Percentiles rank a stretch among this genome's conserved stretches.
These are phyloP conservation scores for Pythium pectinolyticum DNA, from an alignment of 352 stramenopile genomes.

Conservation along the genomic window DNA sequence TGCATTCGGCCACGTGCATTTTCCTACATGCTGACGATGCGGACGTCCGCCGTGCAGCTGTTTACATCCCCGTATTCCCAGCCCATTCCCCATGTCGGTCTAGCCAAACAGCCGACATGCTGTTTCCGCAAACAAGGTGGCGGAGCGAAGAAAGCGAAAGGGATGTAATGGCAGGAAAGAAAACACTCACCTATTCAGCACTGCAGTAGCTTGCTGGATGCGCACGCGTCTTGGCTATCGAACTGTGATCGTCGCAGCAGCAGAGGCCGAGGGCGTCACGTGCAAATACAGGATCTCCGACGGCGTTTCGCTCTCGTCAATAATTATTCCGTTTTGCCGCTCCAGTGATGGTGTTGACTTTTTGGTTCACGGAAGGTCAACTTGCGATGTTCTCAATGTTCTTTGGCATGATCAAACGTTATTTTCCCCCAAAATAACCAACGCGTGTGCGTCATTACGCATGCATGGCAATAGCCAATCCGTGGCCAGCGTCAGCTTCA, in stretches of 20 bases:
- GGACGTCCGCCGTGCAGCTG: constrained; percentile 1
- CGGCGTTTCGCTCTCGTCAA: not conserved
- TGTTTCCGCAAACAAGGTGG: constrained; percentile 8
- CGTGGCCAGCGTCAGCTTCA: not conserved
- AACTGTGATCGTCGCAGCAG: not conserved
- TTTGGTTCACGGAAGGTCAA: not conserved
- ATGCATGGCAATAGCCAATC: constrained; percentile 11
- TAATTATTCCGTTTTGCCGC: not conserved
- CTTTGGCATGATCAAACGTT: constrained; percentile 22
- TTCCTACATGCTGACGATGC: not conserved
- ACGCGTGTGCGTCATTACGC: constrained; percentile 8
- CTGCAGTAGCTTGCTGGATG: not conserved
- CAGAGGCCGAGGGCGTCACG: not conserved
- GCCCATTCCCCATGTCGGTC: not conserved
- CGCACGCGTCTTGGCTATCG: not conserved
- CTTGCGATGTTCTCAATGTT: constrained; percentile 7
- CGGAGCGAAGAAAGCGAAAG: not conserved
- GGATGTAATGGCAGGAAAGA: not conserved
- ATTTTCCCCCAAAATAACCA: constrained; percentile 14
- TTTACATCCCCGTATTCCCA: not conserved
- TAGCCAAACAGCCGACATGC: too few species aligned
- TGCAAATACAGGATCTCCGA: not conserved
- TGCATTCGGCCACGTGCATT: not conserved
- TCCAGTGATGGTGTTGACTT: too few species aligned
- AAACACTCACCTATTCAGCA: not conserved